Evolutionary conservation across 1,139 yeast species (phyloP).

Genomic region (Eremothecium gossypii): DNA sequence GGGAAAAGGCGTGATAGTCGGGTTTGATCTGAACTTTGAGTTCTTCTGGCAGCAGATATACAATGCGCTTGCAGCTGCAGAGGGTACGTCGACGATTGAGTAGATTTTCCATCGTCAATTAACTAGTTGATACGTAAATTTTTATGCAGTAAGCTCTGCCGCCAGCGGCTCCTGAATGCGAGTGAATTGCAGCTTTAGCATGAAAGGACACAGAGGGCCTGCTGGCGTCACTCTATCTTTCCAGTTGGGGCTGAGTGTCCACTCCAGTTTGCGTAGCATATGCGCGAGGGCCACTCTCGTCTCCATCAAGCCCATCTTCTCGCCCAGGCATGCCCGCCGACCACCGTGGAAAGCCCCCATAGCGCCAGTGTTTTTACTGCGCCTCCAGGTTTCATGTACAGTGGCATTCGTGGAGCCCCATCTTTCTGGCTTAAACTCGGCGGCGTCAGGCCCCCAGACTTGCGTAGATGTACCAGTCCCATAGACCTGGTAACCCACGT

Average conservation of each 20-base stretch:
- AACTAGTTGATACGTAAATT: not conserved
- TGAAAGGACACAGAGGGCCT: slow-evolving; percentile 35
- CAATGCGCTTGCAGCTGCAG: slow-evolving; percentile 33
- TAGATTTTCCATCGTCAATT: not conserved
- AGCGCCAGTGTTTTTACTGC: slow-evolving; percentile 38
- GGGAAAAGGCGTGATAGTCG: slow-evolving; percentile 38
- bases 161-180: too few species aligned
- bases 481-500: slow-evolving; percentile 51
- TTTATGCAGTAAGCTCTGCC: too few species aligned
- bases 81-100: slow-evolving; percentile 21
- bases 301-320: slow-evolving; percentile 45
- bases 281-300: slow-evolving; percentile 34
- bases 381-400: slow-evolving; percentile 34
- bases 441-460: slow-evolving; percentile 45
- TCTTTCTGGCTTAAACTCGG: slow-evolving; percentile 43
- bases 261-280: slow-evolving; percentile 32
- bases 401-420: slow-evolving; percentile 43
- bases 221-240: slow-evolving; percentile 44
- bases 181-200: slow-evolving; percentile 20
- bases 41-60: slow-evolving; percentile 47
- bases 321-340: slow-evolving; percentile 54
- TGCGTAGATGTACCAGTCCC: slow-evolving; percentile 44
- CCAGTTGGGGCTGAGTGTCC: slow-evolving; percentile 40
- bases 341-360: slow-evolving; percentile 56
- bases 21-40: slow-evolving; percentile 36